Conservation (phyloP, 2,329 filamentous ascomycete species). For the Fusarium goolgardi region DNA sequence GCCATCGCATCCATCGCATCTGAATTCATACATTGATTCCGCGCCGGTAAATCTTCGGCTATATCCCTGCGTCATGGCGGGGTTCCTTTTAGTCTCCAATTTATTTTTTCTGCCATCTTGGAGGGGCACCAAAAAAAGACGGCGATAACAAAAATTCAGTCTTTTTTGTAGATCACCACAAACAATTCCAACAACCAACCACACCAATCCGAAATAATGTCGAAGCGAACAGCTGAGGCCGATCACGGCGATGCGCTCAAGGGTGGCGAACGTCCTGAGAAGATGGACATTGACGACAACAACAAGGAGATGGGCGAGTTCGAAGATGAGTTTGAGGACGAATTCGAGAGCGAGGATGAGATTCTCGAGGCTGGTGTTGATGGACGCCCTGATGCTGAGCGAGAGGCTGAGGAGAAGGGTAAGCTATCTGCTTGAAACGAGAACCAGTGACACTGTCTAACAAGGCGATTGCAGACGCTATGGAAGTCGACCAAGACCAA, state of each 20-base stretch:
- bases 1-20: neutral
- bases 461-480: constrained; percentile 66
- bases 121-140: constrained; percentile 39
- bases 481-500: constrained; percentile 94
- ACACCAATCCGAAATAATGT: constrained; percentile 57
- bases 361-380: constrained; percentile 95
- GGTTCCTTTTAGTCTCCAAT: constrained; percentile 33
- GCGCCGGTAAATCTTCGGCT: constrained; percentile 38
- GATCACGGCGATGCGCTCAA: constrained; percentile 64
- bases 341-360: constrained; percentile 90
- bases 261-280: constrained; percentile 69
- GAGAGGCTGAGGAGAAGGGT: constrained; percentile 86
- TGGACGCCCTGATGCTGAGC: constrained; percentile 89
- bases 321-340: constrained; percentile 94
- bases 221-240: constrained; percentile 68
- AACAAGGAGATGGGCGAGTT: constrained; percentile 79
- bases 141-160: constrained; percentile 28
- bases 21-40: neutral
- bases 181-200: constrained; percentile 1
- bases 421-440: neutral
- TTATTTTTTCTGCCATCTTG: constrained; percentile 35
- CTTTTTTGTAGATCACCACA: constrained; percentile 15
- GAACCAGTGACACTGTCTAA: neutral
- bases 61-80: constrained; percentile 38
- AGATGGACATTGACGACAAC: constrained; percentile 73